Evolutionary conservation across 2,329 filamentous ascomycete genomes (phyloP), one percentile per base, ranked within the genome.

Genomic region (Colletotrichum eremochloae): DNA sequence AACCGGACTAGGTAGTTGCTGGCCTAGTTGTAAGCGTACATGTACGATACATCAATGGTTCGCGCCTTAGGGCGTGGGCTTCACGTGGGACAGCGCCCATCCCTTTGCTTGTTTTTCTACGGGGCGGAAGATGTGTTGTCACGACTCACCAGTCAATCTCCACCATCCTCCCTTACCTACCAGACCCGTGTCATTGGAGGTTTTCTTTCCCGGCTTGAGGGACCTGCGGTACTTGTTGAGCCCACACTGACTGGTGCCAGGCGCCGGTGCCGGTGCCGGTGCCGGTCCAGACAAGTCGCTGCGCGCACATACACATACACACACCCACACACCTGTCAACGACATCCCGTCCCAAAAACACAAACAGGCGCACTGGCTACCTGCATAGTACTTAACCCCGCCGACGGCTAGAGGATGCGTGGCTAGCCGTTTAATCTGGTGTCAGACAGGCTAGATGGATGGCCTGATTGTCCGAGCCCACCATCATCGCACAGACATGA

Each of bases 381-480:
- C 33, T 52, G 55, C 18, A 46, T n/a, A 3, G 42, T 42, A 44
- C 40, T 1, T 18, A 44, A 42, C 64, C 64, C 68, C 58, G 58
- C 64, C 58, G 63, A 24, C 44, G 40, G 64, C 64, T 58, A 18
- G 36, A 42, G 29, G 46, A 48, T 36, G 55, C 55, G 31, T 40
- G 20, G 40, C n/a, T 55, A 48, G 55, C 44, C 48, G 55, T 44
- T 55, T 33, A 20, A 36, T 46, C n/a, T 62, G 42, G 50, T 52
- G 33, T 52, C 53, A 68, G 24, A 38, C 52, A n/a, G 52, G 42
- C 24, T 24, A 50, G 56, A 72, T 68, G 58, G 44, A 46, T 46
- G 44, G 58, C 69, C 69, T 72, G 69, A 68, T 68, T 72, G 46
- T 58, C 58, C 52, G 65, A 55, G 44, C 44, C 52, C 58, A 15